These are phyloP conservation scores for Chamaecyparis obtusa DNA, from an alignment of 75 land plant species.

Conservation along the genomic window DNA sequence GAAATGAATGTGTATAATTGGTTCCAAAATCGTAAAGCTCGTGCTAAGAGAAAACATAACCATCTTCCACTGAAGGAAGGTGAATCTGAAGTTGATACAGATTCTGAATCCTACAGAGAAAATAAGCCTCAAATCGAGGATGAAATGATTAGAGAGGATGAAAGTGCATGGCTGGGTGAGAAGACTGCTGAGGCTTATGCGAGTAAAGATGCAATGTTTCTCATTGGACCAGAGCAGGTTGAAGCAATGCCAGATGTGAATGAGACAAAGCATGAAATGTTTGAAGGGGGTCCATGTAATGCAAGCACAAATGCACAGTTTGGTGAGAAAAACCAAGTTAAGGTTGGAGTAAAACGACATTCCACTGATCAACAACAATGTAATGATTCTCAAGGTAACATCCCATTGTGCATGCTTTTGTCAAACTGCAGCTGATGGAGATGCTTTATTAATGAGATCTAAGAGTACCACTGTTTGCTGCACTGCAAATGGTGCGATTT, in stretches of 20 bases:
- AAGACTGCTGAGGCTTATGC: conserved; percentile 18
- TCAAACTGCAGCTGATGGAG: background rate
- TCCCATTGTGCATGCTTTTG: background rate
- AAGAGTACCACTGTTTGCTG: background rate
- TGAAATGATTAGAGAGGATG: conserved; percentile 16
- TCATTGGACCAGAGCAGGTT: background rate
- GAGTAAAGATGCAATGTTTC: background rate
- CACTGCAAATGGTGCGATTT: background rate
- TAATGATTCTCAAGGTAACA: conserved; percentile 1
- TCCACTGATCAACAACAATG: background rate
- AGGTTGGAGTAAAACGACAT: background rate
- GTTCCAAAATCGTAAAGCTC: conserved; percentile 57
- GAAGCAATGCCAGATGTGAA: background rate
- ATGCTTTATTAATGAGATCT: conserved; percentile 5
- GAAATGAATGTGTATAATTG: conserved; percentile 56
- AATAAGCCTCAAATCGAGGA: conserved; percentile 25
- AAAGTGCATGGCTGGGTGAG: conserved; percentile 19
- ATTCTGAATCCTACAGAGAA: conserved; percentile 30
- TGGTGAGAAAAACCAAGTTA: background rate
- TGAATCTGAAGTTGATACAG: conserved; percentile 42
- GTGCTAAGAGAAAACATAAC: conserved; percentile 49
- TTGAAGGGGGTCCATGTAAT: background rate
- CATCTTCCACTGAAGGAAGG: conserved; percentile 34
- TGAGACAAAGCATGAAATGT: conserved; percentile 1
- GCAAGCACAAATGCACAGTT: background rate